Evolutionary conservation across 768 basidiomycete species (phyloP), one percentile per base, ranked within the genome.

Genomic region (Calocera cornea): DNA sequence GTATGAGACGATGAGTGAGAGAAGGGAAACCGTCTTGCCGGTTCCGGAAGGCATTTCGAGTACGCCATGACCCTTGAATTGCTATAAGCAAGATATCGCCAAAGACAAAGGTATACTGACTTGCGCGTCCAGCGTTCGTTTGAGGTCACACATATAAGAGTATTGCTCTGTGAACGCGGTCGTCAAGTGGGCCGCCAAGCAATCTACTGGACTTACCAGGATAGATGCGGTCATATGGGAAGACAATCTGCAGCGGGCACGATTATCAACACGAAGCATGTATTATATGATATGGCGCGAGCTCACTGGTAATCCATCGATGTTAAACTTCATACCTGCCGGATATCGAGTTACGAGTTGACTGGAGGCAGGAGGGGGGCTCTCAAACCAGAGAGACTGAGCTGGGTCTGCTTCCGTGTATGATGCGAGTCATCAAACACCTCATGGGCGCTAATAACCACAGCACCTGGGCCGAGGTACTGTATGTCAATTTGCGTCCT

Each of bases 1-100:
- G 74, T 98, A 99, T 16, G 95, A 97, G 40, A 99, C 89, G 78
- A 99, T 99, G 67, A 99, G 78, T 1, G 92, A 94, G 19, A 99
- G 81, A 10, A 99, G 80, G 12, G 94, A 97, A 29, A 99, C 97
- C 0, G 97, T 99, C 80, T 99, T 99, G 27, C 97, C 97, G 24
- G 97, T 99, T 17, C 97, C 97, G 12, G 97, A 98, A 69, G 97
- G 97, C 97, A 99, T 99, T 80, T 99, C 97, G 40, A 99, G 83
- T n/a, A 98, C 92, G 76, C 97, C 97, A 72, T 99, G 97, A 64
- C 97, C 97, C 94, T 98, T 34, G 36, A 31, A 49, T n/a, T 68
- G 27, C 54, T 41, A 66, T n/a, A 17, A 60, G 12, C 65, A 49
- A 27, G 41, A 31, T 34, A n/a, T 34, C 16, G 50, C 41, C 27